These are phyloP conservation scores for Reutealis trisperma DNA, from an alignment of 345 rosid species.

Conservation along the genomic window DNA sequence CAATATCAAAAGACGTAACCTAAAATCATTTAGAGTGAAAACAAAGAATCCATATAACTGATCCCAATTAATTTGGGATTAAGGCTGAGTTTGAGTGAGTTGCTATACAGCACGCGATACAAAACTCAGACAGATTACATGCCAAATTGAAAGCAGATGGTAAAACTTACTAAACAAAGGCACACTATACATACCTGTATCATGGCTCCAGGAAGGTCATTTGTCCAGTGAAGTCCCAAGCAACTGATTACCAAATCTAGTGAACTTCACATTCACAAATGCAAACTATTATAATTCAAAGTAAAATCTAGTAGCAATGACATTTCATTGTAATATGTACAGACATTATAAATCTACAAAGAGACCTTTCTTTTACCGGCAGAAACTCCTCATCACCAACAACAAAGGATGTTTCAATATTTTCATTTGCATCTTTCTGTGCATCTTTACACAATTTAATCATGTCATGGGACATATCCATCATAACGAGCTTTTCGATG, in stretches of 20 bases:
- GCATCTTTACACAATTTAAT: slow-evolving; percentile 63
- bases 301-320: neutral
- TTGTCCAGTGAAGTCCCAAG: slow-evolving; percentile 98
- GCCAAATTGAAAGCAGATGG: neutral
- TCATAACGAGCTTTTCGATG: slow-evolving; percentile 82
- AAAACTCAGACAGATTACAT: neutral
- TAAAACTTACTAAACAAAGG: neutral
- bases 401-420: slow-evolving; percentile 61
- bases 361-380: slow-evolving; percentile 81
- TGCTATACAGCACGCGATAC: neutral
- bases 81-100: too few relatives aligned
- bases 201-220: slow-evolving; percentile 99
- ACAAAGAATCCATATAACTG: too few relatives aligned
- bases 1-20: too few relatives aligned
- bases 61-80: too few relatives aligned
- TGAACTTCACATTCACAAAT: slow-evolving; percentile 57
- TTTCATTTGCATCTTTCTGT: slow-evolving; percentile 37
- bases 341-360: neutral
- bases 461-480: slow-evolving; percentile 92
- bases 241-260: slow-evolving; percentile 87
- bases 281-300: slow-evolving; percentile 22
- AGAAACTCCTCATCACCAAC: slow-evolving; percentile 95
- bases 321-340: neutral
- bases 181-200: slow-evolving; percentile 57
- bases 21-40: too few relatives aligned